Conservation (phyloP, 345 rosid genomes). For the Laguncularia racemosa region DNA sequence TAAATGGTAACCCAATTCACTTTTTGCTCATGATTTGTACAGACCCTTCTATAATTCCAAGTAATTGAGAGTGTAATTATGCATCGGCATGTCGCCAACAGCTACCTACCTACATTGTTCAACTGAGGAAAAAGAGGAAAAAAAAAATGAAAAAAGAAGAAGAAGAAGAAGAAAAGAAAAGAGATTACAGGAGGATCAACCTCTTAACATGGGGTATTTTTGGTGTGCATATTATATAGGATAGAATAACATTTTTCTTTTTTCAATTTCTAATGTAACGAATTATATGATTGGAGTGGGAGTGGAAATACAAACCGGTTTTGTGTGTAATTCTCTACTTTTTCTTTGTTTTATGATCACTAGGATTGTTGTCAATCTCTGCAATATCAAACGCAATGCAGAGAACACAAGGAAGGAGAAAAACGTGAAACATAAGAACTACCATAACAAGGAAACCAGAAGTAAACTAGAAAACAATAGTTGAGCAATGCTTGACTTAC, state of each 20-base stretch:
- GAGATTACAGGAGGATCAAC: slow-evolving; percentile 38
- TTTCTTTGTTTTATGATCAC: not conserved
- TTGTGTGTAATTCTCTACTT: slow-evolving; percentile 37
- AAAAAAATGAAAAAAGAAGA: too few species aligned
- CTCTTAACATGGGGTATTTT: slow-evolving; percentile 25
- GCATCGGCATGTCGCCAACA: slow-evolving; percentile 55
- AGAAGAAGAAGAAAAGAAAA: slow-evolving; percentile 9
- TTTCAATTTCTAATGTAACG: slow-evolving; percentile 39
- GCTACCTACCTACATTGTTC: slow-evolving; percentile 11
- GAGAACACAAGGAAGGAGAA: too few species aligned
- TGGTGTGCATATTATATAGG: slow-evolving; percentile 47
- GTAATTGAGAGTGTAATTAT: slow-evolving; percentile 46
- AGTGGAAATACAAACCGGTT: slow-evolving; percentile 41
- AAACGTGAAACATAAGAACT: too few species aligned
- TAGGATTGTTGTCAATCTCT: too few species aligned
- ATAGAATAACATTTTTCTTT: slow-evolving; percentile 25
- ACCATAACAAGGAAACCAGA: too few species aligned
- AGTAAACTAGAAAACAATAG: too few species aligned
- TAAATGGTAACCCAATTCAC: slow-evolving; percentile 1
- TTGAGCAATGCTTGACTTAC: too few species aligned
- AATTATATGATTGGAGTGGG: slow-evolving; percentile 23
- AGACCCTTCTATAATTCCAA: slow-evolving; percentile 32
- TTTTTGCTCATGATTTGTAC: slow-evolving; percentile 53
- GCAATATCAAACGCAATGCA: too few species aligned
- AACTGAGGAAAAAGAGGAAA: slow-evolving; percentile 9